A percentile compares a stretch with the other conserved stretches of the same genome.
Conservation (phyloP, 73 alveolate species). For the Paramecium biaurelia region DNA sequence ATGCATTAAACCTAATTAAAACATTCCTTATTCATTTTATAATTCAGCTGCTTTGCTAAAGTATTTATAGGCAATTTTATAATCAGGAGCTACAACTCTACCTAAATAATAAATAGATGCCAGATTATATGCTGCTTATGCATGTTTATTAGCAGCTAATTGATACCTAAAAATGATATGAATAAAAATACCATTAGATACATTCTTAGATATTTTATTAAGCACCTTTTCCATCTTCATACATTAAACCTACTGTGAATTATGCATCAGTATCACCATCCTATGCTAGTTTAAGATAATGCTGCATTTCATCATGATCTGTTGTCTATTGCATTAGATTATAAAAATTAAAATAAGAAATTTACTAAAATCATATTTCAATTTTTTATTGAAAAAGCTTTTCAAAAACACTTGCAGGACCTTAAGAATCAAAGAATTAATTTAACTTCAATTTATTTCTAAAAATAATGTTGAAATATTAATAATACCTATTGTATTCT, state of each 20-base stretch:
- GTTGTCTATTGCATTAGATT: background rate
- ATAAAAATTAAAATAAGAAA: background rate
- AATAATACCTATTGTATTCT: conserved; percentile 41
- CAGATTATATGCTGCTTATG: conserved; percentile 28
- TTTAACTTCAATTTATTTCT: background rate
- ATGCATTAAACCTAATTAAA: conserved; percentile 37
- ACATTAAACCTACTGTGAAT: conserved; percentile 20
- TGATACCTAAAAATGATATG: background rate
- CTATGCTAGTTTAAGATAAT: background rate
- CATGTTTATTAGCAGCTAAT: conserved; percentile 37
- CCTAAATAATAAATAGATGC: conserved; percentile 52
- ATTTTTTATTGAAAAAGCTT: conserved; percentile 16
- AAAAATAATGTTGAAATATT: background rate
- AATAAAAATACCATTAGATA: background rate
- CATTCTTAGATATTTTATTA: conserved; percentile 33
- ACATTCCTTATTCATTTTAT: conserved; percentile 33
- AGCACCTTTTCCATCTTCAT: conserved; percentile 32
- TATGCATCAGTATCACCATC: conserved; percentile 11
- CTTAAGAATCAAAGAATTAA: background rate
- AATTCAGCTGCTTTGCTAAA: conserved; percentile 39
- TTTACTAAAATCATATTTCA: conserved; percentile 16
- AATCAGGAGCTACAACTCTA: conserved; percentile 48
- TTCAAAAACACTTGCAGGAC: conserved; percentile 52
- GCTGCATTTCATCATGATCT: background rate
- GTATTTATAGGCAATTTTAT: conserved; percentile 34